Evolutionary conservation across 495 filamentous ascomycete species (phyloP).

Genomic region (Sordaria brevicollis): DNA sequence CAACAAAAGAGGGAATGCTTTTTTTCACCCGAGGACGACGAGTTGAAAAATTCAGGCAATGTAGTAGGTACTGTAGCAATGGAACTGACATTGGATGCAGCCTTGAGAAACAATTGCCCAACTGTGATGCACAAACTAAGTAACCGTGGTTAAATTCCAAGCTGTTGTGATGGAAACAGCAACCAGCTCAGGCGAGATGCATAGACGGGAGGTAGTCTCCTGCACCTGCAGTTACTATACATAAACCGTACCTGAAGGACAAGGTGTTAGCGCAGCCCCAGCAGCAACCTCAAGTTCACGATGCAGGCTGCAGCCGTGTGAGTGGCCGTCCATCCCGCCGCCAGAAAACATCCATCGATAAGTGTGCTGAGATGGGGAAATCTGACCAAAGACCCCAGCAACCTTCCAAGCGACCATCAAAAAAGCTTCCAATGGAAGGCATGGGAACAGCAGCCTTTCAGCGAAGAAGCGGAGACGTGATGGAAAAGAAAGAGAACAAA

Average conservation of each 20-base stretch:
- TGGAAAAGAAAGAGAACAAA: not conserved
- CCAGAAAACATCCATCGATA: not conserved
- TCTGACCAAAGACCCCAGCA: not conserved
- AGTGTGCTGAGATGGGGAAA: not conserved
- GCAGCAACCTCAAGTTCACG: not conserved
- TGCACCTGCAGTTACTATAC: not conserved
- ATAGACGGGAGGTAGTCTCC: too few species aligned
- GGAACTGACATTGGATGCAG: too few species aligned
- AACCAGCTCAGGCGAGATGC: not conserved
- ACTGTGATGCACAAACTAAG: not conserved
- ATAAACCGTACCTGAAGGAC: not conserved
- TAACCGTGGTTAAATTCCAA: too few species aligned
- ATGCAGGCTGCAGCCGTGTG: not conserved
- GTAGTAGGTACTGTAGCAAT: too few species aligned
- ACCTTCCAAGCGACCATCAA: not conserved
- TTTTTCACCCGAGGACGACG: not conserved
- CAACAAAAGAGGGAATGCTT: not conserved
- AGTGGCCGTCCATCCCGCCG: not conserved
- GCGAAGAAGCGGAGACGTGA: not conserved
- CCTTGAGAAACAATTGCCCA: not conserved
- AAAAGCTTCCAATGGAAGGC: not conserved
- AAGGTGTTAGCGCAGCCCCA: not conserved
- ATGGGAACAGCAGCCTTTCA: not conserved
- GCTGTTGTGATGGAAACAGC: not conserved
- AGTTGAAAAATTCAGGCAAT: not conserved